Conservation (phyloP, 2,329 filamentous ascomycete species). For the Colletotrichum sp. region DNA sequence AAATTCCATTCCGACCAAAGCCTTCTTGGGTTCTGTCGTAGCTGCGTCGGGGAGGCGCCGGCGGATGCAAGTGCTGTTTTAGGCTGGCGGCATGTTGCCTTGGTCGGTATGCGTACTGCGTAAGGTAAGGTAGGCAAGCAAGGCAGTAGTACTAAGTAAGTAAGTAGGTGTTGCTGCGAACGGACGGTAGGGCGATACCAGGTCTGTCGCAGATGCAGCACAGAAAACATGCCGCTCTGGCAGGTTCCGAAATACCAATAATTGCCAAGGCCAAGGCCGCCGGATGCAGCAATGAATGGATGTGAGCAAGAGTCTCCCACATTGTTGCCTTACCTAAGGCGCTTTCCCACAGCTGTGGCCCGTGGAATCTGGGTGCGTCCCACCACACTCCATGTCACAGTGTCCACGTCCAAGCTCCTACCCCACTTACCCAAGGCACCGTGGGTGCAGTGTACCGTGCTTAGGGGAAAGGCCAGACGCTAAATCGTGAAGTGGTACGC, state of each 20-base stretch:
- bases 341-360: neutral
- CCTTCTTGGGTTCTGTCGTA: neutral
- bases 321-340: neutral
- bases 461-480: neutral
- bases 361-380: neutral
- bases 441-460: neutral
- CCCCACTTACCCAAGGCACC: neutral
- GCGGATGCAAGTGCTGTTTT: neutral
- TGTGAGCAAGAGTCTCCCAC: neutral
- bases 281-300: neutral
- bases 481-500: neutral
- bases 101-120: neutral
- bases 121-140: too few relatives aligned
- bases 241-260: neutral
- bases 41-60: neutral
- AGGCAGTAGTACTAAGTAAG: neutral
- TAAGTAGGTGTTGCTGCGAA: neutral
- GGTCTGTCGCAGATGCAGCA: slow-evolving; percentile 3
- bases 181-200: slow-evolving; percentile 14
- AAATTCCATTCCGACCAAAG: neutral
- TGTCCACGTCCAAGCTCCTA: neutral
- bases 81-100: neutral
- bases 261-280: neutral
- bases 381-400: neutral
- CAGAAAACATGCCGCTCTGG: neutral